Conservation (phyloP, 2,329 filamentous ascomycete genomes). For the Exophiala sideris region DNA sequence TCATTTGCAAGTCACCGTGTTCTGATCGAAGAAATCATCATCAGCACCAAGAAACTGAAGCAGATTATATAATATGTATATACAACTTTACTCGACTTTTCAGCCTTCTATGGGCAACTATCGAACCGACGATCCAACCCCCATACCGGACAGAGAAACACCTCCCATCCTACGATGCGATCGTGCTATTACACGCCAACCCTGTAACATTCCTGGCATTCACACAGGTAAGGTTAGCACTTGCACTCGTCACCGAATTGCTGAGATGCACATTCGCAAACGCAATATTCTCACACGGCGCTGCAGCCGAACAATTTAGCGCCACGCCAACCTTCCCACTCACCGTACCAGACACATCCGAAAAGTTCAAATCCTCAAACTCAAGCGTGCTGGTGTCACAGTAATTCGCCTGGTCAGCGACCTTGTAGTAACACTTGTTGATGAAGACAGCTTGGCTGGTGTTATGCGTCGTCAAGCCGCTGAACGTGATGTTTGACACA, state of each 20-base stretch:
- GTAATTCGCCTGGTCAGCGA: neutral
- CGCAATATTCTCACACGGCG: constrained; percentile 1
- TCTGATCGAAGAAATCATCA: no score
- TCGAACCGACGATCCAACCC: no score
- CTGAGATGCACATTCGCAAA: constrained; percentile 1
- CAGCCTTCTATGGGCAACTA: no score
- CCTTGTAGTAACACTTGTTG: constrained; percentile 8
- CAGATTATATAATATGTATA: no score
- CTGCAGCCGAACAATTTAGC: constrained; percentile 5
- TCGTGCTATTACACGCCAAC: neutral
- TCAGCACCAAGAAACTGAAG: no score
- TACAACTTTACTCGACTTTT: no score
- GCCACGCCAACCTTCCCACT: constrained; percentile 5
- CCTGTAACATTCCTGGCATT: constrained; percentile 1
- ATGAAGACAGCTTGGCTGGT: neutral
- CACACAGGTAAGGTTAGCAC: constrained; percentile 1
- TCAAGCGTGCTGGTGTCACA: constrained; percentile 9
- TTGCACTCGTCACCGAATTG: neutral
- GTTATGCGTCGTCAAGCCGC: constrained; percentile 2
- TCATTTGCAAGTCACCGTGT: no score
- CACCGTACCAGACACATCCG: constrained; percentile 5
- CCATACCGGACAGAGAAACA: no score
- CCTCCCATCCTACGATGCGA: neutral
- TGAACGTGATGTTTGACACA: constrained; percentile 2
- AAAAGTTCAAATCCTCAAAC: constrained; percentile 2